Base-by-base conservation (phyloP, 1,284 basidiomycete species). In the Ustilago shanxiensis region DNA sequence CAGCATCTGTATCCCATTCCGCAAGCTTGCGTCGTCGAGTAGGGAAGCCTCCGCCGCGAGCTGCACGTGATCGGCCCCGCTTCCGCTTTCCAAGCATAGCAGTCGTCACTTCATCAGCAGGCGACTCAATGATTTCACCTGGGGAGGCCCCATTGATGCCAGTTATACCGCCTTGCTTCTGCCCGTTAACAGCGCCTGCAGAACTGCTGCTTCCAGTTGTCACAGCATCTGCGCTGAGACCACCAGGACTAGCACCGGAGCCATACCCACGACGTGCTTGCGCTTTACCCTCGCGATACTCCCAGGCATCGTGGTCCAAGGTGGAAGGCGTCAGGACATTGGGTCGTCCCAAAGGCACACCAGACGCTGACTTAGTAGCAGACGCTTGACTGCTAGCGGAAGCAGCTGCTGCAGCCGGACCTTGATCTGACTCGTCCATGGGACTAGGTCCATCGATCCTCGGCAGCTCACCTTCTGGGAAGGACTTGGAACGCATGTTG, bases 231-330 rank as follows among this genome's bases (percentile, higher is more conserved):
- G 22, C 63, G 35, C 75, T 77, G 18, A 67, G 3, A 2, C 60
- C 66, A 33, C 75, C 75, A 3, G 75, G 75, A 20, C 75, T 77
- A 18, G 69, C 62, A 16, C 64, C 69, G 13, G 74, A 69, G 3
- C 69, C 74, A 14, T 70, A 77, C 16, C 71, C 75, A 20, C 71
- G 66, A 28, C 68, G 72, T 9, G 77, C 68, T 50, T 72, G 66
- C 10, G 71, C 78, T 28, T 79, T 77, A n/a, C 77, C 79, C 52
- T 79, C 74, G 28, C 79, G 77, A n/a, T 79, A 78, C 44, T 79
- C 78, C 74, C 72, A 79, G 8, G 79, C 73, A 20, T 76, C 79
- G 55, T 72, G 70, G 26, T 81, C 78, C 33, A 76, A 54, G 1
- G 79, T 80, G 10, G 76, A 72, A 1, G 76, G 68, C 13, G 77